phyloP scores from a whole-genome alignment of 1,139 yeast species.

The Saccharomyces uvarum region DNA sequence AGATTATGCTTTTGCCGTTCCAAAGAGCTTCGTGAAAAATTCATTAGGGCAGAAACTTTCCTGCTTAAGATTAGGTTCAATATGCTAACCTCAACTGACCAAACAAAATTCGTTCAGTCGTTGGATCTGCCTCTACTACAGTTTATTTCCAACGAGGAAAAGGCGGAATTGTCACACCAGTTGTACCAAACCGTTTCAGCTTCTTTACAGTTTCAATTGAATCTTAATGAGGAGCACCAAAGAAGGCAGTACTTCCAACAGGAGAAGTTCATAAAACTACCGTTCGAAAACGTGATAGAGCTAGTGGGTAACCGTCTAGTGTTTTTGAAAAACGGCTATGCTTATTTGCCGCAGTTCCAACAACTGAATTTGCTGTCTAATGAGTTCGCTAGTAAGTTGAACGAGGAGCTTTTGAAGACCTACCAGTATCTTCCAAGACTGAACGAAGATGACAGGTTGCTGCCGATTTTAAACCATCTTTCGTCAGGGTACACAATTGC shows the following conservation, averaged over 20 bases:
- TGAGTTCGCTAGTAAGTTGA: slow-evolving; percentile 56
- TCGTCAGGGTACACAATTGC: slow-evolving; percentile 63
- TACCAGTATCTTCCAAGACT: slow-evolving; percentile 74
- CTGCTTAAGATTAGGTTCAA: slow-evolving; percentile 69
- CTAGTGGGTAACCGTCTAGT: slow-evolving; percentile 66
- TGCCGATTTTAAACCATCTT: slow-evolving; percentile 74
- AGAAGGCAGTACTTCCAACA: slow-evolving; percentile 37
- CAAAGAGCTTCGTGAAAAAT: slow-evolving; percentile 76
- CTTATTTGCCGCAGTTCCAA: slow-evolving; percentile 76
- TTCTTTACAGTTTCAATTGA: slow-evolving; percentile 30
- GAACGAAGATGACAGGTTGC: slow-evolving; percentile 84
- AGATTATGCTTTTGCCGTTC: slow-evolving; percentile 84
- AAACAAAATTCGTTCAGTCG: slow-evolving; percentile 55
- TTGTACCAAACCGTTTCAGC: slow-evolving; percentile 44
- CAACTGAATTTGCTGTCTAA: slow-evolving; percentile 61
- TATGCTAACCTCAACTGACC: slow-evolving; percentile 60
- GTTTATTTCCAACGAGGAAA: slow-evolving; percentile 58
- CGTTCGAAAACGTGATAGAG: slow-evolving; percentile 78
- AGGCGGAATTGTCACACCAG: slow-evolving; percentile 41
- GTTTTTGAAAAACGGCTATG: slow-evolving; percentile 58
- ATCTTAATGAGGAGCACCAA: slow-evolving; percentile 31
- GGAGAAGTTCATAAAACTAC: slow-evolving; percentile 70
- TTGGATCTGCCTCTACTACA: slow-evolving; percentile 61
- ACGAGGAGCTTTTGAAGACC: slow-evolving; percentile 51
- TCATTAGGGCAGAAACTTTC: slow-evolving; percentile 65